These are phyloP conservation scores for Canariomyces notabilis DNA, from an alignment of 2,329 filamentous ascomycete species.

Conservation along the genomic window DNA sequence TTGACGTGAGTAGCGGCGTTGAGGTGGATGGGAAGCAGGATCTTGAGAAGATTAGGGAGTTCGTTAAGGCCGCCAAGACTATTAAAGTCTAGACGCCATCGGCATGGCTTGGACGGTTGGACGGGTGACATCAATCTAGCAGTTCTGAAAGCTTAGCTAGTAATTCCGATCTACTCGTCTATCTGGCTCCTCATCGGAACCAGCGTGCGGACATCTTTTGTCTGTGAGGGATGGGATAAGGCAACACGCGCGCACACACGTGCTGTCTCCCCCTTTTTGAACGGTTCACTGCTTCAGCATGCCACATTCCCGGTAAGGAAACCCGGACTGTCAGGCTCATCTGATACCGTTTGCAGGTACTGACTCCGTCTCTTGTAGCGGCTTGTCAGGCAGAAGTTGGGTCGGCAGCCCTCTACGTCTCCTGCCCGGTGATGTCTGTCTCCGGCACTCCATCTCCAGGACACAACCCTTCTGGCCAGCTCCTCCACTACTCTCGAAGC, in stretches of 20 bases:
- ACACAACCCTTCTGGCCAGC: not conserved
- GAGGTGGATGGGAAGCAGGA: slow-evolving; percentile 79
- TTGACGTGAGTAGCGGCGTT: slow-evolving; percentile 93
- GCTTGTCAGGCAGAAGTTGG: not conserved
- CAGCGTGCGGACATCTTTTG: too few species aligned
- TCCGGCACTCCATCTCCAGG: not conserved
- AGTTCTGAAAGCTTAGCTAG: not conserved
- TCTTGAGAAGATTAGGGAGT: slow-evolving; percentile 72
- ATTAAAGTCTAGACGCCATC: too few species aligned
- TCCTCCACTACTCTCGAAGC: not conserved
- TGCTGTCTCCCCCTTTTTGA: too few species aligned
- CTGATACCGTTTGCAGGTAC: not conserved
- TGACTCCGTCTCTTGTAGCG: not conserved
- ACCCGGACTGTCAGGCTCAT: too few species aligned
- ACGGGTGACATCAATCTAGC: not conserved
- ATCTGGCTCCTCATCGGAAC: too few species aligned
- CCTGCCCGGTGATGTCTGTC: not conserved
- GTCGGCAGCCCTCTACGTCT: not conserved
- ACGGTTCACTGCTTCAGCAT: too few species aligned
- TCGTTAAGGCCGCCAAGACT: slow-evolving; percentile 69
- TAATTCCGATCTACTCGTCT: too few species aligned
- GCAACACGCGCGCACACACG: too few species aligned
- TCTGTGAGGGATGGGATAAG: too few species aligned
- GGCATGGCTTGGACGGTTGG: slow-evolving; percentile 29
- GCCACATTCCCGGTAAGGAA: too few species aligned